phyloP scores from a whole-genome alignment of 148 eudicot species.

The Rhododendron griersonianum region DNA sequence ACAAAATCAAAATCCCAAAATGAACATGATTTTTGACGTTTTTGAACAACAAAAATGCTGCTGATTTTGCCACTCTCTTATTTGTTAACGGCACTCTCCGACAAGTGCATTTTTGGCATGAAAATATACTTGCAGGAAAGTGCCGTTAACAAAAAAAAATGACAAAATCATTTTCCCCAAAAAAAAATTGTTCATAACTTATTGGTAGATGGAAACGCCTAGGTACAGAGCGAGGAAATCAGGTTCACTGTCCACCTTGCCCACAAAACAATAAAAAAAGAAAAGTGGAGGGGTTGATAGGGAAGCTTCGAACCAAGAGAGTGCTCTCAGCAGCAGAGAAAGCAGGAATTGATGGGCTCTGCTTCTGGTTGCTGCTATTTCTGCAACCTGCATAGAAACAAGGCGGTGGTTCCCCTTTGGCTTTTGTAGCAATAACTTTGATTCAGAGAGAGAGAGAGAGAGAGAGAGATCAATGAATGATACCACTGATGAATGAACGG shows the following conservation, averaged over 20 bases:
- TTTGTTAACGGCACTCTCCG: too few relatives aligned
- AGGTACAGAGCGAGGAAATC: background rate
- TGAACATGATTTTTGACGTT: too few relatives aligned
- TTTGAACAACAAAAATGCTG: too few relatives aligned
- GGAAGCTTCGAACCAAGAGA: background rate
- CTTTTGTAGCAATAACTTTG: conserved; percentile 20
- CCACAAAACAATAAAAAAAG: background rate
- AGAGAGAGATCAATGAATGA: background rate
- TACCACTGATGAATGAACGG: too few relatives aligned
- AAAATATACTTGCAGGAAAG: too few relatives aligned
- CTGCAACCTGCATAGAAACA: conserved; percentile 12
- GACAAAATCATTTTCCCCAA: too few relatives aligned
- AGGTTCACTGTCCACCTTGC: background rate
- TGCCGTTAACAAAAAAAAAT: too few relatives aligned
- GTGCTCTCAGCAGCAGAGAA: background rate
- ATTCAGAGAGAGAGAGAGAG: background rate
- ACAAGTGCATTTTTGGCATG: too few relatives aligned
- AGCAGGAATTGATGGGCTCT: conserved; percentile 10
- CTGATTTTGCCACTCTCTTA: too few relatives aligned
- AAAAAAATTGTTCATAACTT: too few relatives aligned
- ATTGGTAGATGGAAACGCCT: too few relatives aligned
- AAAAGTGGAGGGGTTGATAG: background rate
- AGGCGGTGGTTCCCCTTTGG: conserved; percentile 28
- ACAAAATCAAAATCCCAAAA: too few relatives aligned
- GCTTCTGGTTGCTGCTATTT: background rate